These are phyloP conservation scores for Zea luxurians DNA, from an alignment of 176 grass and related monocot species.

Conservation along the genomic window DNA sequence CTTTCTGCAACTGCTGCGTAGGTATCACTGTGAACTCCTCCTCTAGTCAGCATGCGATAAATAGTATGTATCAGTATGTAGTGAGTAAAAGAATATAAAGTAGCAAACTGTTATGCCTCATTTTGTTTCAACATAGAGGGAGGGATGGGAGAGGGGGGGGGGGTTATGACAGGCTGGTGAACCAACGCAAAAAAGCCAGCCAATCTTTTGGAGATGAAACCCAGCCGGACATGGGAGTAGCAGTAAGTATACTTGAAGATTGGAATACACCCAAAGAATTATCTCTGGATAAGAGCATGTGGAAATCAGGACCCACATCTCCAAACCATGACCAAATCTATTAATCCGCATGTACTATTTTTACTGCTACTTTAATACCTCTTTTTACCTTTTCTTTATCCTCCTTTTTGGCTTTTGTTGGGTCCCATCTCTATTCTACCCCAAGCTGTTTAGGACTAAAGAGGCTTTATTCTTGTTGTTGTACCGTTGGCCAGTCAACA, in stretches of 20 bases:
- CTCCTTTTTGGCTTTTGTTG: background rate
- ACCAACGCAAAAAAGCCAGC: background rate
- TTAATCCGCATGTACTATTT: background rate
- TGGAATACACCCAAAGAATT: background rate
- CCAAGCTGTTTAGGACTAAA: background rate
- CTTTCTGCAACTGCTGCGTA: slow-evolving; percentile 14
- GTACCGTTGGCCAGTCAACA: background rate
- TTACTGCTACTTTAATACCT: background rate
- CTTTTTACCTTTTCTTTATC: background rate
- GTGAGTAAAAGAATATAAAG: slow-evolving; percentile 9
- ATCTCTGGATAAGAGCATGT: slow-evolving; percentile 1
- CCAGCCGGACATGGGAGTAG: slow-evolving; percentile 1
- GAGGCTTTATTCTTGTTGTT: background rate
- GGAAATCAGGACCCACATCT: background rate
- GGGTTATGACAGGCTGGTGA: background rate
- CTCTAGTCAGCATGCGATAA: slow-evolving; percentile 13
- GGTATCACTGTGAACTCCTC: background rate
- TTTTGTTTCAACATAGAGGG: background rate
- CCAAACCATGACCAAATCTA: background rate
- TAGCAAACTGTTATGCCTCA: slow-evolving; percentile 8
- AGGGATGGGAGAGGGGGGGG: too few relatives aligned
- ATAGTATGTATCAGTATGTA: background rate
- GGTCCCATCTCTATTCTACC: background rate
- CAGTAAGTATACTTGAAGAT: slow-evolving; percentile 15
- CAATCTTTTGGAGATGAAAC: background rate